These are phyloP conservation scores for Phytophthora fragariaefolia DNA, from an alignment of 352 stramenopile genomes.

Conservation along the genomic window DNA sequence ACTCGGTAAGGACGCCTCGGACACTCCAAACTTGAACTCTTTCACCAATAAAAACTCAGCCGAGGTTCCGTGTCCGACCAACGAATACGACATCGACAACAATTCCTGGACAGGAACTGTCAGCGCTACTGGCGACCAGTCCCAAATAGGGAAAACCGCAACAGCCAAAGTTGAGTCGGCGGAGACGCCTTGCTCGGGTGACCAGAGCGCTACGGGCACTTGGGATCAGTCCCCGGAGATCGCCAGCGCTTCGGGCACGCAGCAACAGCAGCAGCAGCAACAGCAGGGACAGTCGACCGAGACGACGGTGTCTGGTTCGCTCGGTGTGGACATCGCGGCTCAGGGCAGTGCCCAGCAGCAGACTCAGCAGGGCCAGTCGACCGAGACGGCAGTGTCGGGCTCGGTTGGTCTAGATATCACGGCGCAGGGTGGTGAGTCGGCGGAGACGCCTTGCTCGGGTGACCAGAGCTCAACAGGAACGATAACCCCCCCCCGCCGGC, in stretches of 20 bases:
- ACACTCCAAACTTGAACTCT: background rate
- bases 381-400: slow-evolving; percentile 6
- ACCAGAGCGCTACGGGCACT: slow-evolving; percentile 21
- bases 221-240: slow-evolving; percentile 20
- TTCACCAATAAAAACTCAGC: slow-evolving; percentile 4
- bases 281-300: slow-evolving; percentile 15
- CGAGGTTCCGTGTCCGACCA: slow-evolving; percentile 22
- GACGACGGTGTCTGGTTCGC: slow-evolving; percentile 11
- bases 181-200: slow-evolving; percentile 27
- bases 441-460: slow-evolving; percentile 8
- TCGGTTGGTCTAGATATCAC: slow-evolving; percentile 9
- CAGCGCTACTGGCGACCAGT: slow-evolving; percentile 7
- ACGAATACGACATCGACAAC: slow-evolving; percentile 7
- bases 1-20: background rate
- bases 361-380: slow-evolving; percentile 4
- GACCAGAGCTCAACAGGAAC: slow-evolving; percentile 4
- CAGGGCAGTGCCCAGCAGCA: slow-evolving; percentile 12
- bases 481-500: slow-evolving; percentile 6
- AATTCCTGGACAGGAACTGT: slow-evolving; percentile 27
- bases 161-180: slow-evolving; percentile 10
- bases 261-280: slow-evolving; percentile 16
- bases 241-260: slow-evolving; percentile 1
- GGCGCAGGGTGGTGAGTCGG: background rate
- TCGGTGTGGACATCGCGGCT: slow-evolving; percentile 9
- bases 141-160: background rate